Base-by-base conservation (phyloP, 2,329 filamentous ascomycete genomes). In the Aspergillus ruber region DNA sequence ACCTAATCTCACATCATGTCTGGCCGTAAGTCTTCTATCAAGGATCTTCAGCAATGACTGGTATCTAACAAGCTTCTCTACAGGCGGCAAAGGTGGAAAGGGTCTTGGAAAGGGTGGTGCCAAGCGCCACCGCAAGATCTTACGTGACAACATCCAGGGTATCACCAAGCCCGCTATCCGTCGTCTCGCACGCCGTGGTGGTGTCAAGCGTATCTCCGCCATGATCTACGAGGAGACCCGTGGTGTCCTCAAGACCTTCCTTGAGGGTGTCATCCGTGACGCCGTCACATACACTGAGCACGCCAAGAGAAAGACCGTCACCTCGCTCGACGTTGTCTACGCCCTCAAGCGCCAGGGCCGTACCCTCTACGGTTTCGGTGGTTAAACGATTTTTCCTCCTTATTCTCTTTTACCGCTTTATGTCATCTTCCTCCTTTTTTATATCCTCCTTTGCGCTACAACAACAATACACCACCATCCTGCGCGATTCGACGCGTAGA, bases 121-220 rank as follows among this genome's bases (percentile, higher is more conserved):
- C 77, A 97, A 96, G 87, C 90, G 90, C 77, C 90, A 96, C 80
- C 85, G 91, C 70, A 96, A 96, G 88, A 96, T 96, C 81, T 83
- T 96, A 75, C 89, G 90, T 77, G 90, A 95, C 86, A 96, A 95
- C 87, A 96, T 96, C 71, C 90, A 96, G 80, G 90, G 90, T 78
- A 96, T 96, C 72, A 96, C 90, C 70, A 96, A 96, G 87, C 90
- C 90, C 66, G 90, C 90, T 67, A 96, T 96, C 77, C 86, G 90
- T 68, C 90, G 90, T 94, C 90, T 96, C 73, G 90, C 90, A 59
- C 90, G 90, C 78, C 90, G 90, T 93, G 90, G 90, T 76, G 90
- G 90, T 90, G 90, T 96, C 82, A 96, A 96, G 88, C 90, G 90
- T 95, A 96, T 96, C 69, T 95, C 90, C 67, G 90, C 90, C 72